Percentiles rank a stretch among this genome's conserved stretches.
Evolutionary conservation across 352 stramenopile genomes (phyloP).

Genomic region (Phytopythium litorale): DNA sequence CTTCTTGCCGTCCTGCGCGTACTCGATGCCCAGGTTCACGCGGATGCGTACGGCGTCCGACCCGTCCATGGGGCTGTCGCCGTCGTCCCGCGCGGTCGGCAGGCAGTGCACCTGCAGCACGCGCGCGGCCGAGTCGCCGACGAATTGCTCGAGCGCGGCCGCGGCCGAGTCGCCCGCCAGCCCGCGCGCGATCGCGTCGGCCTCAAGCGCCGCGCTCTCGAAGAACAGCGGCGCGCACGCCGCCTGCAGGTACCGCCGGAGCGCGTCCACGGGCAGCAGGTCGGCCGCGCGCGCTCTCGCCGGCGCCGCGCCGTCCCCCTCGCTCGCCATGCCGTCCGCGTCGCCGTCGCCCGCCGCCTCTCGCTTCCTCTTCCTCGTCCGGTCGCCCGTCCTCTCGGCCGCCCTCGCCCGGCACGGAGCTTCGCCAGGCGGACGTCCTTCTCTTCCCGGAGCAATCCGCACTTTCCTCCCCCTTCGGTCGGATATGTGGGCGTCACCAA

Average conservation of each 20-base stretch:
- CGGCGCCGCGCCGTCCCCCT: constrained; percentile 16
- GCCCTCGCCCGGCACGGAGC: background rate
- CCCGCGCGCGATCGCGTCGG: constrained; percentile 39
- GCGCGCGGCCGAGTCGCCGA: constrained; percentile 47
- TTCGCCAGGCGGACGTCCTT: background rate
- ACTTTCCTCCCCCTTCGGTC: too few species aligned
- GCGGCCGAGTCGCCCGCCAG: constrained; percentile 27
- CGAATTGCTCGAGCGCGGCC: constrained; percentile 68
- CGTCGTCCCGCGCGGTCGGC: constrained; percentile 19
- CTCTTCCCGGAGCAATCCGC: background rate
- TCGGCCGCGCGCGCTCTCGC: constrained; percentile 22
- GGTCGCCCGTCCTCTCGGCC: background rate
- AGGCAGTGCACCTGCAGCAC: constrained; percentile 80
- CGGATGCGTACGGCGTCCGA: constrained; percentile 29
- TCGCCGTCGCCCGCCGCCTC: constrained; percentile 12
- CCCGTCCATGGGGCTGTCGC: constrained; percentile 18
- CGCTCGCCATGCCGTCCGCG: constrained; percentile 19
- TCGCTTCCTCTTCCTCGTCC: constrained; percentile 7
- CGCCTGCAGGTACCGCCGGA: constrained; percentile 58
- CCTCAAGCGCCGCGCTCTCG: constrained; percentile 32
- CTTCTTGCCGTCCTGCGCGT: constrained; percentile 48
- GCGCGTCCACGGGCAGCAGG: constrained; percentile 35
- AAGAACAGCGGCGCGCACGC: constrained; percentile 69
- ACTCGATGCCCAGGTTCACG: constrained; percentile 80
- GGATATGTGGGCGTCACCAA: too few species aligned